Conservation (phyloP, 2,329 filamentous ascomycete species). For the Elsinoe necatrix region DNA sequence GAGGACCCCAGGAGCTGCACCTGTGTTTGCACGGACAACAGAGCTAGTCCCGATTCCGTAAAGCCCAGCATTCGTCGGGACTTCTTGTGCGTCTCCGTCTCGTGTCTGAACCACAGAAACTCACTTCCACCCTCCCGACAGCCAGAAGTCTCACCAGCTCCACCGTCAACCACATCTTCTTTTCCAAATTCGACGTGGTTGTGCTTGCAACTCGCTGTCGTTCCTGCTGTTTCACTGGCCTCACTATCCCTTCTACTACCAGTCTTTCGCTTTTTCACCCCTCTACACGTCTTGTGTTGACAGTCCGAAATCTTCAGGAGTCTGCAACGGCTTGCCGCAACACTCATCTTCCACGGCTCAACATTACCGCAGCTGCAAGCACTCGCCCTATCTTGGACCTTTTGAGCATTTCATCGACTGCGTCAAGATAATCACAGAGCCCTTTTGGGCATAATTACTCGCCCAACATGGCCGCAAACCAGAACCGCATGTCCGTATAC, state of each 20-base stretch:
- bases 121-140: slow-evolving; percentile 1
- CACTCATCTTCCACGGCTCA: slow-evolving; percentile 8
- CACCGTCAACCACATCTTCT: slow-evolving; percentile 1
- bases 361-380: neutral
- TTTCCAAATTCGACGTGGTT: neutral
- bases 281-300: neutral
- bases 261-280: slow-evolving; percentile 8
- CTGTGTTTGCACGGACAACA: neutral
- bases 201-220: slow-evolving; percentile 8
- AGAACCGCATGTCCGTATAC: slow-evolving; percentile 53
- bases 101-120: slow-evolving; percentile 7
- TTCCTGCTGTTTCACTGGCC: neutral
- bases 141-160: neutral
- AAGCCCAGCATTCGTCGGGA: neutral
- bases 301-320: slow-evolving; percentile 15
- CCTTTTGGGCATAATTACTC: slow-evolving; percentile 15
- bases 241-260: slow-evolving; percentile 11
- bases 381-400: neutral
- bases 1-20: neutral
- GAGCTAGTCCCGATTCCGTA: neutral
- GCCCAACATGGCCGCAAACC: slow-evolving; percentile 43
- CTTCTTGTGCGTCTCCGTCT: neutral
- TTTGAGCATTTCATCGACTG: neutral
- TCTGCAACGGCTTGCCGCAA: neutral
- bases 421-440: neutral